Conservation (phyloP, 2,329 filamentous ascomycete species). For the Clonostachys byssicola region DNA sequence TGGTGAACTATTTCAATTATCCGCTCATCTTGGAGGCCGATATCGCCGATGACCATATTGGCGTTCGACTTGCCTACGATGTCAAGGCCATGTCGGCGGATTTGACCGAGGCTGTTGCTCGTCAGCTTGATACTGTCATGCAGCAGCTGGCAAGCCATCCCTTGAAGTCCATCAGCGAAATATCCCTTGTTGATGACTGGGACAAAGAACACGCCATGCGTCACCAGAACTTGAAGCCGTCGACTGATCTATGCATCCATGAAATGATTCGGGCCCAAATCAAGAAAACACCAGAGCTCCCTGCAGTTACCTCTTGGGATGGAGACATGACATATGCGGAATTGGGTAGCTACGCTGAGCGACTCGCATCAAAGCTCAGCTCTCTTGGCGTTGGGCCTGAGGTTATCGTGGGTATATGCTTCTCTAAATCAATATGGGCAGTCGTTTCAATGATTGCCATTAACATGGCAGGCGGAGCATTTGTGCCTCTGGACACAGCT, state of each 20-base stretch:
- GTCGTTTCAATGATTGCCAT: constrained; percentile 22
- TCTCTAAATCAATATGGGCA: constrained; percentile 27
- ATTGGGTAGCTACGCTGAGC: not conserved
- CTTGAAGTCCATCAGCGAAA: not conserved
- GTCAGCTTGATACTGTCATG: not conserved
- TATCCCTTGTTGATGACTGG: not conserved
- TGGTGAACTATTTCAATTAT: constrained; percentile 7
- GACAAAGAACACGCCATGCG: not conserved
- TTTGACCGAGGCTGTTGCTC: constrained; percentile 5
- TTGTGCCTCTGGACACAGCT: constrained; percentile 25
- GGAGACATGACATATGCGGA: constrained; percentile 11
- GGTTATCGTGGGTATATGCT: constrained; percentile 20
- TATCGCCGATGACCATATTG: constrained; percentile 1
- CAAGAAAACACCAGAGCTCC: not conserved
- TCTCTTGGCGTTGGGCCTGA: constrained; percentile 11
- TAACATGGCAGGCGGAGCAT: constrained; percentile 22
- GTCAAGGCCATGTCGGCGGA: constrained; percentile 1
- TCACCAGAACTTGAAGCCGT: not conserved
- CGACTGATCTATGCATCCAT: not conserved
- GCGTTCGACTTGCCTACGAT: constrained; percentile 2
- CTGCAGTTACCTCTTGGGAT: constrained; percentile 37
- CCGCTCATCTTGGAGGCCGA: not conserved
- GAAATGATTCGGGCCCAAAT: not conserved
- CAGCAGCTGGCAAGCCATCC: not conserved
- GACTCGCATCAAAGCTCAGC: constrained; percentile 1